A percentile compares a stretch with the other conserved stretches of the same genome.
Conservation (phyloP, 306 rosid genomes). For the Quercus glauca region DNA sequence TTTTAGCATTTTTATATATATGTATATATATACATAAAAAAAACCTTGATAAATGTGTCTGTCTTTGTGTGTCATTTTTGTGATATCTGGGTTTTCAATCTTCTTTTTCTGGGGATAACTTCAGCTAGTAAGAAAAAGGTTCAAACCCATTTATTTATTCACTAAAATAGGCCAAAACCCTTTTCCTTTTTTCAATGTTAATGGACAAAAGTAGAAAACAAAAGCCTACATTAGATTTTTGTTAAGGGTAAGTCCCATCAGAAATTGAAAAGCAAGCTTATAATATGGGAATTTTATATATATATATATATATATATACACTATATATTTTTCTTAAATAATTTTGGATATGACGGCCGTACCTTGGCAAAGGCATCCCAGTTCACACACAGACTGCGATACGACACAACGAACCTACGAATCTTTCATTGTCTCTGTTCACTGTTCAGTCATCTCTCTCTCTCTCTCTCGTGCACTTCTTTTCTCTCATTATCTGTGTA, state of each 20-base stretch:
- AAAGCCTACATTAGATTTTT: not conserved
- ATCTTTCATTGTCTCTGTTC: not conserved
- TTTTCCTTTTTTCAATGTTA: not conserved
- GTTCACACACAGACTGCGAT: constrained; percentile 19
- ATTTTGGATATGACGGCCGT: not conserved
- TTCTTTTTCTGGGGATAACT: not conserved
- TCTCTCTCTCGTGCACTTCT: not conserved
- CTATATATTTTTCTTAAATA: no score
- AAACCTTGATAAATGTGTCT: no score
- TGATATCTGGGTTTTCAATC: not conserved
- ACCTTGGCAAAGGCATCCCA: not conserved
- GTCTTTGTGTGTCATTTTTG: not conserved
- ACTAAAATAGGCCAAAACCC: not conserved
- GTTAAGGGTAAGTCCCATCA: no score
- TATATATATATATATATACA: no score
- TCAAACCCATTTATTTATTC: not conserved
- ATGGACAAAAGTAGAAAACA: not conserved
- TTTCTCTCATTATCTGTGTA: not conserved
- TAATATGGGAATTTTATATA: no score
- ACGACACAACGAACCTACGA: constrained; percentile 30
- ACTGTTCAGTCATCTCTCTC: no score
- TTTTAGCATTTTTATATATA: no score
- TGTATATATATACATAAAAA: no score
- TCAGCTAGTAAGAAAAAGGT: not conserved
- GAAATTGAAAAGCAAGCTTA: no score